Evolutionary conservation across 2,329 filamentous ascomycete genomes (phyloP), one percentile per base, ranked within the genome.

Genomic region (Emergomyces orientalis): DNA sequence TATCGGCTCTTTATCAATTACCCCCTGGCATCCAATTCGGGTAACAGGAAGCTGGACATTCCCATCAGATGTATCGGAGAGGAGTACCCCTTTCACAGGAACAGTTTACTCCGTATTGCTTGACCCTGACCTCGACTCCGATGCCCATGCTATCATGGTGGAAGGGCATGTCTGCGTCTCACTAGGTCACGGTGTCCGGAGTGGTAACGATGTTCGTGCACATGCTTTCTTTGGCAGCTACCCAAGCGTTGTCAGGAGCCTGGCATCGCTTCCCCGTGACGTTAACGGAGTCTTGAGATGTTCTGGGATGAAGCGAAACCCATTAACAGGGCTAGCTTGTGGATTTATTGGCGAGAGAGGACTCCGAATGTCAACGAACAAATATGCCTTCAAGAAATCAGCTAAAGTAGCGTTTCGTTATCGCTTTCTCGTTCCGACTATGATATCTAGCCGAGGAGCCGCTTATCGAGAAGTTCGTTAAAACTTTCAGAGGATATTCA

Each of bases 21-120:
- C 85, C 30, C 80, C 81, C 0, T 87, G 83, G 82, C 85, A 87
- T 69, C 85, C 85, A 0, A 71, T 87, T 2, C 77, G 73, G 0
- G 9, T 43, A 32, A 57, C 69, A 1, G 72, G 77, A 25, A 72
- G 63, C 9, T 85, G 82, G 82, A 66, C 63, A 0, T 84, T 84
- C 65, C 83, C 83, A 0, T 75, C 70, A 0, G 65, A 78, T 0
- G 67, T 78, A 1, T 70, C 75, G 0, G 66, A 71, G 13, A 60
- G 67, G 1, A 65, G 66, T 7, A 71, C 78, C 0, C 67, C 72
- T 2, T 84, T 83, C 60, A 80, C 80, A 0, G 83, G 84, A 0
- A 70, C 70, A 1, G 75, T 87, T 6, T 87, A 84, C 73, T 86
- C 84, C 0, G 73, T 86, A 0, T 69, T 87, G 22, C 72, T 87